A percentile compares a stretch with the other conserved stretches of the same genome.
These are phyloP conservation scores for Yamadazyma taylorii DNA, from an alignment of 1,139 yeast genomes.

Conservation along the genomic window DNA sequence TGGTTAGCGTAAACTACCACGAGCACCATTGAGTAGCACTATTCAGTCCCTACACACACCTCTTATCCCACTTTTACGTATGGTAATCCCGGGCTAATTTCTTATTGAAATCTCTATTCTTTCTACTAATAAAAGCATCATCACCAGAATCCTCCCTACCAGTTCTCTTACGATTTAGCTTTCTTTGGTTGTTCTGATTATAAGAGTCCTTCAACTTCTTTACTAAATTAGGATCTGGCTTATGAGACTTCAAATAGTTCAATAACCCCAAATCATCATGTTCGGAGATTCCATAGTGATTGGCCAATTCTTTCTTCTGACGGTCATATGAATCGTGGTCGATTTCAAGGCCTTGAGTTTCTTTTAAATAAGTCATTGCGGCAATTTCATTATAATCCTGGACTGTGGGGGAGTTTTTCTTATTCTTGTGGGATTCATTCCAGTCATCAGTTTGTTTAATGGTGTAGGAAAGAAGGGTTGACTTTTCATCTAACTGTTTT, in stretches of 20 bases:
- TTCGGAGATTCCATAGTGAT: not conserved
- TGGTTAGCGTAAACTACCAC: too few species aligned
- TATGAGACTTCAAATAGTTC: not conserved
- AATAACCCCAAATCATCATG: not conserved
- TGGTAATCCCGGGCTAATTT: slow-evolving; percentile 63
- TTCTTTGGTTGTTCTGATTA: slow-evolving; percentile 31
- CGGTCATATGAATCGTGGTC: slow-evolving; percentile 43
- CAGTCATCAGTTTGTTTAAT: slow-evolving; percentile 69
- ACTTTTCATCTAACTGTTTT: slow-evolving; percentile 6
- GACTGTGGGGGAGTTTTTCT: not conserved
- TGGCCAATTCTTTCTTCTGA: slow-evolving; percentile 2
- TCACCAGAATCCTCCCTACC: too few species aligned
- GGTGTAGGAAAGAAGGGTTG: slow-evolving; percentile 52
- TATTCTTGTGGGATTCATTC: slow-evolving; percentile 36
- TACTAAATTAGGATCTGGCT: slow-evolving; percentile 5
- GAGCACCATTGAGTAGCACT: too few species aligned
- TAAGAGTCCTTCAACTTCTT: slow-evolving; percentile 9
- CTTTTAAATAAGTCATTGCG: slow-evolving; percentile 52
- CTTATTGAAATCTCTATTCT: slow-evolving; percentile 75
- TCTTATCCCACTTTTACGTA: too few species aligned
- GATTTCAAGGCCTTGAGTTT: slow-evolving; percentile 36
- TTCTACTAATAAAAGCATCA: slow-evolving; percentile 60
- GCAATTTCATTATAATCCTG: slow-evolving; percentile 47
- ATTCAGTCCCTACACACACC: too few species aligned
- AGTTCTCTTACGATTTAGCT: slow-evolving; percentile 26